Conservation (phyloP, 1,284 basidiomycete species). For the Sanghuangporus sanghuang region DNA sequence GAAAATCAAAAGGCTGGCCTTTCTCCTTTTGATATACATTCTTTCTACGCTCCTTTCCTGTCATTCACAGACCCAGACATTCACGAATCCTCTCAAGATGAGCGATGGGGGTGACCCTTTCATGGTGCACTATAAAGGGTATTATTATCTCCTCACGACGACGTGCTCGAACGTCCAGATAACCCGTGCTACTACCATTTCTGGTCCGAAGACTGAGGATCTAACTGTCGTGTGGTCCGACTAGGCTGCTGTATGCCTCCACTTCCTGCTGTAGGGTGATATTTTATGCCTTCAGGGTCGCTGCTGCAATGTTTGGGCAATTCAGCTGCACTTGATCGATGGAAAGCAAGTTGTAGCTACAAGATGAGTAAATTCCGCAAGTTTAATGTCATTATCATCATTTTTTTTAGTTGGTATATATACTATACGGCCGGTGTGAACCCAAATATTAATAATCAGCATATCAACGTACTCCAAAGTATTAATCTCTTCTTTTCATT, state of each 20-base stretch:
- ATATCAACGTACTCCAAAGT: neutral
- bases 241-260: constrained; percentile 23
- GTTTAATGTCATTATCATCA: neutral
- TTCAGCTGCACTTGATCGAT: neutral
- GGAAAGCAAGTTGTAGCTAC: neutral
- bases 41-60: neutral
- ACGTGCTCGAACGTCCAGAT: constrained; percentile 37
- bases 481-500: neutral
- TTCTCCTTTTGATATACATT: too few species aligned
- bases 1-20: too few species aligned
- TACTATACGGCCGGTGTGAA: neutral
- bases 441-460: neutral
- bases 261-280: neutral
- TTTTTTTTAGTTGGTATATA: neutral
- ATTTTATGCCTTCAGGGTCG: constrained; percentile 20
- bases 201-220: constrained; percentile 32
- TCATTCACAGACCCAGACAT: neutral
- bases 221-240: constrained; percentile 34
- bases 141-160: constrained; percentile 33
- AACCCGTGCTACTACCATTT: constrained; percentile 34
- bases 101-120: constrained; percentile 34
- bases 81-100: constrained; percentile 22
- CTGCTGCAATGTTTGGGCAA: constrained; percentile 33
- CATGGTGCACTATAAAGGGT: constrained; percentile 34
- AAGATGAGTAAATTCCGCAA: neutral